These are phyloP conservation scores for Aspergillus glaucus DNA, from an alignment of 2,329 filamentous ascomycete species.

Conservation along the genomic window DNA sequence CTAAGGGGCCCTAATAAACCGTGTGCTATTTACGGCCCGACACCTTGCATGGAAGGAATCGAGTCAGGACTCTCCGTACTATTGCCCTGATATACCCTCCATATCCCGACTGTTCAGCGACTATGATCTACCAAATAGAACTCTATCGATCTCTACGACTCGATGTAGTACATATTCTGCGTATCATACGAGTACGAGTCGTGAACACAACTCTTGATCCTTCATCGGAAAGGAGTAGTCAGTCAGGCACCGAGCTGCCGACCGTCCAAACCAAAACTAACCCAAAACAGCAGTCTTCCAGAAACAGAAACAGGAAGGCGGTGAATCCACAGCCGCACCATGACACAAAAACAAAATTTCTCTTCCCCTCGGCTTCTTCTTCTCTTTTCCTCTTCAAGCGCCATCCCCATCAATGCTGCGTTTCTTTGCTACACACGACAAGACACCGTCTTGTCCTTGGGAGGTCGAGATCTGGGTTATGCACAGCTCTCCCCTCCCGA, in stretches of 20 bases:
- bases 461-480: conserved; percentile 2
- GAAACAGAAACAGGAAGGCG: conserved; percentile 1
- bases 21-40: neutral
- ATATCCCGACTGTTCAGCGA: neutral
- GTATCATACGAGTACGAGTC: too few species aligned
- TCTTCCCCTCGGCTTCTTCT: conserved; percentile 17
- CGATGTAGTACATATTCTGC: too few species aligned
- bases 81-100: neutral
- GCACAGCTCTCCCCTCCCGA: conserved; percentile 3
- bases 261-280: neutral
- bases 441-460: conserved; percentile 30
- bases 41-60: neutral
- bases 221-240: neutral
- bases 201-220: too few species aligned
- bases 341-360: conserved; percentile 7
- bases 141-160: too few species aligned
- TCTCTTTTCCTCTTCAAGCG: conserved; percentile 53
- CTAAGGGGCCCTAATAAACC: neutral
- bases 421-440: conserved; percentile 88
- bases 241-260: neutral
- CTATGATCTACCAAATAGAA: too few species aligned
- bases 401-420: conserved; percentile 85
- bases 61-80: neutral
- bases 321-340: neutral
- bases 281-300: conserved; percentile 1